These are phyloP conservation scores for Trichoderma endophyticum DNA, from an alignment of 2,329 filamentous ascomycete species.

Conservation along the genomic window DNA sequence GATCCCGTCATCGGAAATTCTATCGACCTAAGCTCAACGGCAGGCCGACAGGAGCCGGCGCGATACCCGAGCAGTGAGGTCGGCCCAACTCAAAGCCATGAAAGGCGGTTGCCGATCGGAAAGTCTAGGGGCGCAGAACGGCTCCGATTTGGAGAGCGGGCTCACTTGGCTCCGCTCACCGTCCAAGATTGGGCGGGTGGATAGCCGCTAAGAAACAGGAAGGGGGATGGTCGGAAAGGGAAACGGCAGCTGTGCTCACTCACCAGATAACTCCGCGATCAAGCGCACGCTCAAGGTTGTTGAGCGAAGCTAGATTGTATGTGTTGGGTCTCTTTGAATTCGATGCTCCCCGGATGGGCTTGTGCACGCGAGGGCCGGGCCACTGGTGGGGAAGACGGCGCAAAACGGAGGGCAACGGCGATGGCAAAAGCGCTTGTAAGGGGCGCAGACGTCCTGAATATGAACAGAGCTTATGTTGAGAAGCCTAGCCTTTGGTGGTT, in stretches of 20 bases:
- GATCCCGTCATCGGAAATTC: constrained; percentile 11
- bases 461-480: neutral
- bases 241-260: constrained; percentile 2
- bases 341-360: neutral
- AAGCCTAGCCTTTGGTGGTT: neutral
- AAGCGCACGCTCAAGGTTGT: neutral
- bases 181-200: constrained; percentile 21
- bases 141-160: neutral
- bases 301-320: neutral
- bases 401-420: neutral
- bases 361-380: neutral
- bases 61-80: neutral
- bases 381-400: neutral
- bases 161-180: constrained; percentile 21
- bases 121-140: constrained; percentile 14
- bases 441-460: neutral
- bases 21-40: constrained; percentile 2
- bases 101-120: constrained; percentile 3
- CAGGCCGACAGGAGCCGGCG: constrained; percentile 13
- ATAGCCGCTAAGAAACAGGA: neutral
- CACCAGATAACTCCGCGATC: constrained; percentile 2
- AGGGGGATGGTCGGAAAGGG: neutral
- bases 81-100: neutral
- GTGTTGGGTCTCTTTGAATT: neutral
- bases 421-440: neutral